phyloP scores from a whole-genome alignment of 345 rosid species.

The Turnera subulata region DNA sequence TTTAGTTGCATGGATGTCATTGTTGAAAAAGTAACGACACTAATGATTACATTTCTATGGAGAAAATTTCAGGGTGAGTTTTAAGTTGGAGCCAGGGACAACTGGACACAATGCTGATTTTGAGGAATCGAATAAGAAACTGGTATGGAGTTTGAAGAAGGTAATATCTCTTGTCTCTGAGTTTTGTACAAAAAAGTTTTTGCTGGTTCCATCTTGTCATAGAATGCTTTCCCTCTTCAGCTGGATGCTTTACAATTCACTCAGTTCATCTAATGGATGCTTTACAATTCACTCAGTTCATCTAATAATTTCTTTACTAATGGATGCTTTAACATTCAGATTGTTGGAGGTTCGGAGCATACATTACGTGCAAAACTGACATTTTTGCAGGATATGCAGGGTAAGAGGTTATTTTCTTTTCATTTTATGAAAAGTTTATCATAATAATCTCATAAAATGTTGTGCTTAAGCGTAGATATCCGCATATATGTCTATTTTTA shows the following conservation, averaged over 20 bases:
- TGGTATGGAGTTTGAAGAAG: conserved; percentile 94
- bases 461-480: not conserved
- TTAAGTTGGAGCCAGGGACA: conserved; percentile 80
- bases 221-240: not conserved
- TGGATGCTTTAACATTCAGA: conserved; percentile 34
- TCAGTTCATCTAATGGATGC: not conserved
- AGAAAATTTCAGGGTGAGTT: conserved; percentile 56
- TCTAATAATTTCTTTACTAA: conserved; percentile 4
- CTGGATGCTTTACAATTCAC: conserved; percentile 5
- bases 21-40: not conserved
- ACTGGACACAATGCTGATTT: conserved; percentile 87
- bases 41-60: not conserved
- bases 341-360: conserved; percentile 89
- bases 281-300: conserved; percentile 4
- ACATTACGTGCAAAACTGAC: conserved; percentile 90
- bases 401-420: conserved; percentile 27
- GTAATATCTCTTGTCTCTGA: conserved; percentile 20
- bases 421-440: too few relatives aligned
- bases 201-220: conserved; percentile 1
- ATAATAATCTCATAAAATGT: conserved; percentile 1
- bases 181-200: too few relatives aligned
- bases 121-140: conserved; percentile 75
- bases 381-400: conserved; percentile 81
- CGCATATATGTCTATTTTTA: conserved; percentile 27
- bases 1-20: not conserved